Base-by-base conservation (phyloP, 176 grass and related monocot species). In the Oryza longistaminata region DNA sequence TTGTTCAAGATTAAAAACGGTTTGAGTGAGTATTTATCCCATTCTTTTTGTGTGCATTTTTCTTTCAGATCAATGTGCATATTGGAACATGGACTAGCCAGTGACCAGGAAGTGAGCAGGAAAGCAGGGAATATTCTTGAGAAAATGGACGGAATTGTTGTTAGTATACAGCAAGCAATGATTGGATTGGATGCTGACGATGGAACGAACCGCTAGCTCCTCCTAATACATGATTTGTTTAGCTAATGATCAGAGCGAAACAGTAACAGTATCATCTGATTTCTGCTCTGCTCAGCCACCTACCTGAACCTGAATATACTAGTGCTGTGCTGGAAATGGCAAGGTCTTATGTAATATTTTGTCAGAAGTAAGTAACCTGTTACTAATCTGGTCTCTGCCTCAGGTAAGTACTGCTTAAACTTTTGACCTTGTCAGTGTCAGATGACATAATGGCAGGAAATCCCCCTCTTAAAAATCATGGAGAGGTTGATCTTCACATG, bases 121-220 rank as follows among this genome's bases (percentile, higher is more conserved):
- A 25, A 64, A 40, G 42, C 39, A 34, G 3, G 26, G 88, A 90
- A 86, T 78, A 78, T 83, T 82, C 88, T 68, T n/a, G 24, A 64
- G 55, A 66, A 86, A 80, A 66, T 71, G 66, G 88, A 24, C 3
- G 69, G 74, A 64, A 10, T 19, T 61, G 13, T 16, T 12, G 35
- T 73, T 73, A 49, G 58, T 39, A 9, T 78, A 68, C 3, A 14
- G 46, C 67, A 61, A 86, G 46, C 67, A 61, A 86, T 86, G 74
- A 75, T 87, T 87, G 74, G 74, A 75, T 87, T 87, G 74, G 68
- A 22, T 29, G 34, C 60, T 12, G 40, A 62, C 22, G 16, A 40
- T 70, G 21, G 19, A 52, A 14, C 40, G 17, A 65, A 72, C 76
- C 5, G 22, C n/a, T n/a, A n/a, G n/a, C 50, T 35, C 29, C 42